A percentile compares a stretch with the other conserved stretches of the same genome.
phyloP scores from a whole-genome alignment of 176 grass and related monocot species.

The Triticum urartu region DNA sequence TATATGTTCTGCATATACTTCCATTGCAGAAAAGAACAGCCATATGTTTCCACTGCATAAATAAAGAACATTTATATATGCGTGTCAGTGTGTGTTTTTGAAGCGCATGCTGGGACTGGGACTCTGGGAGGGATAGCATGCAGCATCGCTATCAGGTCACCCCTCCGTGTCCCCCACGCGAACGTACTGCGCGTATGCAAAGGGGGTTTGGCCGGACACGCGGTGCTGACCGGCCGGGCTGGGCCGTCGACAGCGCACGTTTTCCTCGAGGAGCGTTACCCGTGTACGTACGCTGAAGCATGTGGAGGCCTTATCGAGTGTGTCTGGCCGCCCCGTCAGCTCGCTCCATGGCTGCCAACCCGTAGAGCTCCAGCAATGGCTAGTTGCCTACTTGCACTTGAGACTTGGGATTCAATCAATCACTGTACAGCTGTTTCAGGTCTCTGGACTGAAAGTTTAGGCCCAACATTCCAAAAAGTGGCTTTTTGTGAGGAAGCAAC shows the following conservation, averaged over 20 bases:
- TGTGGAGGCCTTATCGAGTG: constrained; percentile 1
- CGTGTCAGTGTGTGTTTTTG: too few relatives aligned
- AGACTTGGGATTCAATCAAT: not conserved
- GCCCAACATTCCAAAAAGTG: not conserved
- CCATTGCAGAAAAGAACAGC: too few relatives aligned
- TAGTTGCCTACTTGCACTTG: not conserved
- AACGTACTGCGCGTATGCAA: not conserved
- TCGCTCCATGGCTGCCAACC: not conserved
- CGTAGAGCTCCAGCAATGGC: not conserved
- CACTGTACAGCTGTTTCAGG: not conserved
- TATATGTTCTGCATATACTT: not conserved
- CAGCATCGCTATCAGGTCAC: not conserved
- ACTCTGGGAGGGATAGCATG: too few relatives aligned
- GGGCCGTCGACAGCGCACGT: not conserved
- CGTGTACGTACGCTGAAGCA: not conserved
- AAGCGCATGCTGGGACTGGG: too few relatives aligned
- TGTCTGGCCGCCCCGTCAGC: not conserved
- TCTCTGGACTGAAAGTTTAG: not conserved
- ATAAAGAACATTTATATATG: too few relatives aligned
- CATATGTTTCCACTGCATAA: too few relatives aligned
- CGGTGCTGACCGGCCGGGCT: not conserved
- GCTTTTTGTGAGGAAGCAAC: too few relatives aligned
- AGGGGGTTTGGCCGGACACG: not conserved
- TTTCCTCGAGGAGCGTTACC: not conserved
- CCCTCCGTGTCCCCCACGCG: not conserved